These are phyloP conservation scores for Globisporangium canariense DNA, from an alignment of 352 stramenopile genomes.

Conservation along the genomic window DNA sequence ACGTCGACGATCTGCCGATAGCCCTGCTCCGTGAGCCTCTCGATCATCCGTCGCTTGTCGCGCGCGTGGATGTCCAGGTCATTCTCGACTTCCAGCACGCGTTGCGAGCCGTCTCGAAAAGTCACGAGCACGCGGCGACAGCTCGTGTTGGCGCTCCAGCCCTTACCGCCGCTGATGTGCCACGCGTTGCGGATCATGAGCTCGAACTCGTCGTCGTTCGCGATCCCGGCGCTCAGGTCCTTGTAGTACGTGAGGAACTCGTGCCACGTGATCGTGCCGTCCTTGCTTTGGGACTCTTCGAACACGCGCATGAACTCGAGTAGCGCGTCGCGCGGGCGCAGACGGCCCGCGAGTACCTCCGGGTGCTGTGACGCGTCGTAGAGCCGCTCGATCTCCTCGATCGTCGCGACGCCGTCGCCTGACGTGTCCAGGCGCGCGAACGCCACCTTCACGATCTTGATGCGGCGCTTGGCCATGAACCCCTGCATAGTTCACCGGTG, in stretches of 20 bases:
- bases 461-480: constrained; percentile 70
- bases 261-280: constrained; percentile 69
- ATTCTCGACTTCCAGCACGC: constrained; percentile 68
- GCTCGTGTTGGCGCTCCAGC: constrained; percentile 73
- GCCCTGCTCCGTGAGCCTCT: constrained; percentile 50
- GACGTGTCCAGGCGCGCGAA: constrained; percentile 76
- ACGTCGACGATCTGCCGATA: constrained; percentile 50
- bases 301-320: constrained; percentile 83
- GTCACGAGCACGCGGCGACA: constrained; percentile 71
- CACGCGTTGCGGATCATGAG: constrained; percentile 85
- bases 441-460: constrained; percentile 82
- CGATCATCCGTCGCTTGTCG: constrained; percentile 51
- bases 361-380: constrained; percentile 83
- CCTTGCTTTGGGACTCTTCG: constrained; percentile 31
- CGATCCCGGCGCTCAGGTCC: constrained; percentile 78
- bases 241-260: constrained; percentile 92
- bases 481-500: constrained; percentile 28
- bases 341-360: constrained; percentile 63
- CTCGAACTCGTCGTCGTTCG: constrained; percentile 83
- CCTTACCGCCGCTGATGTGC: constrained; percentile 79
- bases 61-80: constrained; percentile 49
- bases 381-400: constrained; percentile 67
- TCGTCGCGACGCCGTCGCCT: constrained; percentile 50
- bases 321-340: constrained; percentile 61
- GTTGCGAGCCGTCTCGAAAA: constrained; percentile 63